Evolutionary conservation across 352 stramenopile species (phyloP).

Genomic region (Thalassiosira hispida): DNA sequence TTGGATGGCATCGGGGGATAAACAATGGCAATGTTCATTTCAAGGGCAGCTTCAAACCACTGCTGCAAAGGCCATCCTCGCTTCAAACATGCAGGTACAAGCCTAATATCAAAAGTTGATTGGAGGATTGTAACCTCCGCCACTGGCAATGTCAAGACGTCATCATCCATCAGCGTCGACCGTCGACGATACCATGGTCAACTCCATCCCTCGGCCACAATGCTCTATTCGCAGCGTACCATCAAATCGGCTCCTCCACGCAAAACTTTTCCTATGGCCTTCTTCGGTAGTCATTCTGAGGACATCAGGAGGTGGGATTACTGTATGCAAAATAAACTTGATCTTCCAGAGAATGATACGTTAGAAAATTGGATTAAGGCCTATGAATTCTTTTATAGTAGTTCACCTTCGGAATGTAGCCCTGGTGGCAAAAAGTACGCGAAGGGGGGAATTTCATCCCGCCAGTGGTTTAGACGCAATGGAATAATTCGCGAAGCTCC

Average conservation of each 20-base stretch:
- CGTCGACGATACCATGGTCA: constrained; percentile 60
- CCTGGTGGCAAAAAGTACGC: too few relatives aligned
- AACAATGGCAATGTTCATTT: constrained; percentile 6
- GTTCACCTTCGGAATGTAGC: too few relatives aligned
- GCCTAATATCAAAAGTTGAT: neutral
- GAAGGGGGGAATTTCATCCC: too few relatives aligned
- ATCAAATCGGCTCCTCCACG: constrained; percentile 21
- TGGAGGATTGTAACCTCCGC: neutral
- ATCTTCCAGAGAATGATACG: too few relatives aligned
- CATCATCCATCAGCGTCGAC: constrained; percentile 52
- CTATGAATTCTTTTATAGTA: too few relatives aligned
- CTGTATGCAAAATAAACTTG: too few relatives aligned
- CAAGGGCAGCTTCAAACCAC: neutral
- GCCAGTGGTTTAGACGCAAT: too few relatives aligned
- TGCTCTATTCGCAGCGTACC: constrained; percentile 38
- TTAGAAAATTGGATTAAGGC: too few relatives aligned
- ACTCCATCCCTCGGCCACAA: constrained; percentile 42
- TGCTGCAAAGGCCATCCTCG: neutral
- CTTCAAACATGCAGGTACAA: neutral
- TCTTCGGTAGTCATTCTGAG: constrained; percentile 34
- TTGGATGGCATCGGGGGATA: too few relatives aligned
- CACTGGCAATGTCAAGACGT: constrained; percentile 1
- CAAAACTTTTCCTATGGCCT: constrained; percentile 45
- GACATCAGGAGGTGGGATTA: too few relatives aligned
- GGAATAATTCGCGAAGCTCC: too few relatives aligned